phyloP scores from a whole-genome alignment of 352 stramenopile species.

The Blastocystis sp. region DNA sequence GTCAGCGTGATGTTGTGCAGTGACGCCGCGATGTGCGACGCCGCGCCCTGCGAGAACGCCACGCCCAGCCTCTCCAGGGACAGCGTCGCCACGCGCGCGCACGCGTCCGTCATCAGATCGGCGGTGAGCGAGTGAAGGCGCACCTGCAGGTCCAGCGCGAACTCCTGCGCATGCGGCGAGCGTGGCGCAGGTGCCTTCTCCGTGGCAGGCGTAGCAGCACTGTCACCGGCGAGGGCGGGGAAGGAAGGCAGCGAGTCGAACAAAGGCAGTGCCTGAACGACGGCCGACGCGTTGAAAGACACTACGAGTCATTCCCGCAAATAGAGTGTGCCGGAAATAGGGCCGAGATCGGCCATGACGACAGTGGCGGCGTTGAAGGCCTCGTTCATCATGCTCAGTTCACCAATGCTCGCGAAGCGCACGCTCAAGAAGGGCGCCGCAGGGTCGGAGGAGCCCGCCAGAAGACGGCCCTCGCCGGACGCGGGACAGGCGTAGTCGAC shows the following conservation, averaged over 20 bases:
- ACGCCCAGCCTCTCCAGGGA: neutral
- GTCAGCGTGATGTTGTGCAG: conserved; percentile 11
- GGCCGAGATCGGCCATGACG: conserved; percentile 13
- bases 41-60: neutral
- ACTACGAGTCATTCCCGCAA: neutral
- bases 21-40: neutral
- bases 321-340: neutral
- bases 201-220: neutral
- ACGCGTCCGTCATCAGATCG: neutral
- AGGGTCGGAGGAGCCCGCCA: neutral
- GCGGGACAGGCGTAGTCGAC: neutral
- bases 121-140: neutral
- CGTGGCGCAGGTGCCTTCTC: neutral
- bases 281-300: neutral
- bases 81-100: neutral
- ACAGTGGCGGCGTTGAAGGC: conserved; percentile 19
- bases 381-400: conserved; percentile 58
- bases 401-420: conserved; percentile 17
- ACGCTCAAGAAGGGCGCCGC: conserved; percentile 8
- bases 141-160: conserved; percentile 17
- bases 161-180: conserved; percentile 22
- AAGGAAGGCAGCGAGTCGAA: conserved; percentile 10
- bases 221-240: neutral
- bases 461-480: neutral
- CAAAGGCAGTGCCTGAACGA: neutral